Conservation (phyloP, 2,329 filamentous ascomycete genomes). For the Aspergillus latus region DNA sequence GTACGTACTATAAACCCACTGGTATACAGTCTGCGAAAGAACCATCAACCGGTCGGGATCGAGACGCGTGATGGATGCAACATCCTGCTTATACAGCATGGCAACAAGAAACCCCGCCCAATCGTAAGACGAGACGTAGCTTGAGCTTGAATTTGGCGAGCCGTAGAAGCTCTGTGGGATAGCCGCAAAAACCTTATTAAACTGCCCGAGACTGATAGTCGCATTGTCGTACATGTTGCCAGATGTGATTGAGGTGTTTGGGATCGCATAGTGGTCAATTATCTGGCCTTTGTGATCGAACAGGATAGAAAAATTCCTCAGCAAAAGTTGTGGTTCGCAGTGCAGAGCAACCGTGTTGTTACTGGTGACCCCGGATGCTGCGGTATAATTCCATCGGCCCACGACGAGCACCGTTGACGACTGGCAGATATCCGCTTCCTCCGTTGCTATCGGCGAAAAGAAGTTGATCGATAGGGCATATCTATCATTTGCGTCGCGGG, state of each 20-base stretch:
- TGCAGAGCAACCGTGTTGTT: slow-evolving; percentile 35
- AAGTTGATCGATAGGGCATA: slow-evolving; percentile 37
- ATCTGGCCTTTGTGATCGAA: slow-evolving; percentile 36
- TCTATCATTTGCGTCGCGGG: slow-evolving; percentile 23
- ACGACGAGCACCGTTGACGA: slow-evolving; percentile 34
- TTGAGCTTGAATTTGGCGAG: slow-evolving; percentile 22
- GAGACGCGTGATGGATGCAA: slow-evolving; percentile 26
- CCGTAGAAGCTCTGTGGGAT: slow-evolving; percentile 35
- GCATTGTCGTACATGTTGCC: slow-evolving; percentile 36
- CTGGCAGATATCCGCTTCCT: slow-evolving; percentile 29
- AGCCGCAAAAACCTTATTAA: slow-evolving; percentile 38
- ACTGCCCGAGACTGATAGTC: slow-evolving; percentile 35
- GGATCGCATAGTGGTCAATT: slow-evolving; percentile 16
- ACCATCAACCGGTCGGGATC: slow-evolving; percentile 23
- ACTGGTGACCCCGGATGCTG: slow-evolving; percentile 23
- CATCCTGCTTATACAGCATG: slow-evolving; percentile 31
- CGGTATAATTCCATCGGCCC: slow-evolving; percentile 35
- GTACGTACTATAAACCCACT: slow-evolving; percentile 39
- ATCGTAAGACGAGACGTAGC: slow-evolving; percentile 34
- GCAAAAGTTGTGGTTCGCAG: slow-evolving; percentile 28
- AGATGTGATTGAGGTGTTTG: slow-evolving; percentile 21
- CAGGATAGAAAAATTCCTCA: slow-evolving; percentile 27
- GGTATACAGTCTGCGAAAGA: slow-evolving; percentile 32
- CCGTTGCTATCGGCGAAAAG: slow-evolving; percentile 26
- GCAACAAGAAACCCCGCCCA: slow-evolving; percentile 38